phyloP scores from a whole-genome alignment of 768 basidiomycete genomes.

The Krasilnikovozyma curviuscula region DNA sequence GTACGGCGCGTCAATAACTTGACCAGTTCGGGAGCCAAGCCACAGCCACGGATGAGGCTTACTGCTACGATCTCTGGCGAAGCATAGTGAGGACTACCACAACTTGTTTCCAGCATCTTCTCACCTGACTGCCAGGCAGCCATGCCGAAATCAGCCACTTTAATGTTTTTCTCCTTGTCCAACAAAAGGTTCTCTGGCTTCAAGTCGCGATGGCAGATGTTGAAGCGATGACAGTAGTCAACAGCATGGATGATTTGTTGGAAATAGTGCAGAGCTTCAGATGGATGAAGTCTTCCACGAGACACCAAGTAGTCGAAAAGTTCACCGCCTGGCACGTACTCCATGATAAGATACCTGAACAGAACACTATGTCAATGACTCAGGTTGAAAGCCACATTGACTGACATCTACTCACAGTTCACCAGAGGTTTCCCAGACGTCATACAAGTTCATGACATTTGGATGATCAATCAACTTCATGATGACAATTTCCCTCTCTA shows the following conservation, averaged over 20 bases:
- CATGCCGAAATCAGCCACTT: slow-evolving; percentile 96
- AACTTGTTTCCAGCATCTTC: slow-evolving; percentile 62
- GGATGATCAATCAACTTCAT: slow-evolving; percentile 96
- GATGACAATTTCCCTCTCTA: slow-evolving; percentile 86
- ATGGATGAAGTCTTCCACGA: slow-evolving; percentile 46
- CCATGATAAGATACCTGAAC: slow-evolving; percentile 62
- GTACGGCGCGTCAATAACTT: neutral
- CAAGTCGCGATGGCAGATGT: slow-evolving; percentile 81
- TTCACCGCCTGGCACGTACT: slow-evolving; percentile 87
- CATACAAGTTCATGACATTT: slow-evolving; percentile 80
- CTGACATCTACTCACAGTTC: slow-evolving; percentile 42
- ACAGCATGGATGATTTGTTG: slow-evolving; percentile 83
- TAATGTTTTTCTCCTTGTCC: slow-evolving; percentile 66
- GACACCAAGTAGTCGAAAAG: slow-evolving; percentile 80
- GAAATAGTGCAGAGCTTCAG: slow-evolving; percentile 68
- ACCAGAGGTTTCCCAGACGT: slow-evolving; percentile 86
- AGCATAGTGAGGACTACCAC: slow-evolving; percentile 88
- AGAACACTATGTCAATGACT: too few relatives aligned
- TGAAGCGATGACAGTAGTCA: slow-evolving; percentile 83
- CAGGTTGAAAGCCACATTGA: neutral
- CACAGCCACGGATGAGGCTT: slow-evolving; percentile 7
- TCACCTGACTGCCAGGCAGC: slow-evolving; percentile 74
- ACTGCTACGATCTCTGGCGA: slow-evolving; percentile 74
- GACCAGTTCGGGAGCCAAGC: neutral
- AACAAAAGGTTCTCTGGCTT: slow-evolving; percentile 88